Evolutionary conservation across 352 stramenopile genomes (phyloP).

Genomic region (Phytophthora vignae): DNA sequence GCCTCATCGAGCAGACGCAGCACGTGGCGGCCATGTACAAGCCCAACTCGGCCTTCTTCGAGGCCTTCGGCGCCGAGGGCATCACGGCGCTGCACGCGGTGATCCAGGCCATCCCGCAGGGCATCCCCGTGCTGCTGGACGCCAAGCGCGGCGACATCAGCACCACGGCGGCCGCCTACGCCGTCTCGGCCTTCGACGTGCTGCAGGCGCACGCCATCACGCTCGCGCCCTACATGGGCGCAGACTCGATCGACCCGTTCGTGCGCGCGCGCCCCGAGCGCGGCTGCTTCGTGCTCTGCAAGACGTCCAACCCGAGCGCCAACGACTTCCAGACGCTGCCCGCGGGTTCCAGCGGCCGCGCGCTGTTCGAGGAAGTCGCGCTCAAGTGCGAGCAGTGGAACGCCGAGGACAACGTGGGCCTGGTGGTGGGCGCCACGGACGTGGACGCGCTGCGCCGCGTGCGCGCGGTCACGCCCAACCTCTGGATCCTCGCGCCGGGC

Average conservation of each 20-base stretch:
- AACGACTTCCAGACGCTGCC: conserved; percentile 95
- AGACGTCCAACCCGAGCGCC: conserved; percentile 98
- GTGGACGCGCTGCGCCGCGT: conserved; percentile 90
- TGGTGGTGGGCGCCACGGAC: conserved; percentile 99
- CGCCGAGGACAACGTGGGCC: conserved; percentile 91
- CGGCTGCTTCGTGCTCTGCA: conserved; percentile 98
- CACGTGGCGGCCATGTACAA: conserved; percentile 97
- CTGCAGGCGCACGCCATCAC: conserved; percentile 96
- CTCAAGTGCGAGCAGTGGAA: conserved; percentile 92
- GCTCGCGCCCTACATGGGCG: conserved; percentile 98
- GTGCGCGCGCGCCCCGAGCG: conserved; percentile 84
- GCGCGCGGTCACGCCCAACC: conserved; percentile 80
- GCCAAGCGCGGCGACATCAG: conserved; percentile 99
- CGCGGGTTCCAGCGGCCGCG: conserved; percentile 38
- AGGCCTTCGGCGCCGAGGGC: conserved; percentile 91
- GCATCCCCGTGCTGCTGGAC: conserved; percentile 97
- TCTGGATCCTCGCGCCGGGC: conserved; percentile 98
- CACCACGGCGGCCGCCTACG: conserved; percentile 97
- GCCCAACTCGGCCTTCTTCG: conserved; percentile 99
- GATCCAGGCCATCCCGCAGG: conserved; percentile 85
- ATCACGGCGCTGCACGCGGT: conserved; percentile 92
- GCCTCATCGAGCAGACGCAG: conserved; percentile 95
- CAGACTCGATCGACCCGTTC: conserved; percentile 98
- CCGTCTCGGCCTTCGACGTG: conserved; percentile 93
- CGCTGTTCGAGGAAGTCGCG: conserved; percentile 93